Conservation (phyloP, 1,139 yeast species). For the Candida freyschussii region DNA sequence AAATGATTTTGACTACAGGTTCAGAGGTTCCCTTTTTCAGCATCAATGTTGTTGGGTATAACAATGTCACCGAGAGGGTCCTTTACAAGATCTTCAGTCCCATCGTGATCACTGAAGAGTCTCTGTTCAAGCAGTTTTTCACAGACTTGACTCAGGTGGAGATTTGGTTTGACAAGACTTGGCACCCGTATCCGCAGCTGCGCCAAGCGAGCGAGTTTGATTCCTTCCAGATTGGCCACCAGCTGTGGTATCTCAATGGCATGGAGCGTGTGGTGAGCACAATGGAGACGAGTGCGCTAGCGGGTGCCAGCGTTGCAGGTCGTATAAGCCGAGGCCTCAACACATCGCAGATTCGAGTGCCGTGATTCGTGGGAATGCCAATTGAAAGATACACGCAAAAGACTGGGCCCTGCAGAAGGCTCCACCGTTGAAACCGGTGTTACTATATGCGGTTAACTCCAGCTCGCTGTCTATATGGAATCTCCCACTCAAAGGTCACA, state of each 20-base stretch:
- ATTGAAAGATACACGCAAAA: too few species aligned
- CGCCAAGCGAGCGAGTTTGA: conserved; percentile 24
- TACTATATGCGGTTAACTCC: too few species aligned
- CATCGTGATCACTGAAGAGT: conserved; percentile 18
- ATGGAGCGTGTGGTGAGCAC: conserved; percentile 43
- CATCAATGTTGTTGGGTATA: conserved; percentile 27
- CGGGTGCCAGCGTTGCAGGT: conserved; percentile 41
- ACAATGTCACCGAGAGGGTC: conserved; percentile 26
- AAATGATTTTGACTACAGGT: conserved; percentile 28
- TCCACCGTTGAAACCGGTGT: too few species aligned
- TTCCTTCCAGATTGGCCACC: conserved; percentile 27
- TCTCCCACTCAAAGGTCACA: too few species aligned
- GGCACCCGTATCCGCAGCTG: conserved; percentile 38
- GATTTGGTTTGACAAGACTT: conserved; percentile 27
- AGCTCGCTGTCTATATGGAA: too few species aligned
- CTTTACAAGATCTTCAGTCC: conserved; percentile 39
- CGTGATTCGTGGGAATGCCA: too few species aligned
- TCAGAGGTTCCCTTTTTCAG: conserved; percentile 29
- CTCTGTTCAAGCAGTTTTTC: conserved; percentile 26
- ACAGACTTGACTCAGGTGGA: conserved; percentile 19
- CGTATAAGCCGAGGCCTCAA: conserved; percentile 23
- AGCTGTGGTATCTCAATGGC: conserved; percentile 36
- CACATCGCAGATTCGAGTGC: conserved; percentile 12
- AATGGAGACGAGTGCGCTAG: conserved; percentile 45
- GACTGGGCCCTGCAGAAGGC: background rate